Evolutionary conservation across 2,329 filamentous ascomycete species (phyloP).

Genomic region (Alternaria novae-zelandiae): DNA sequence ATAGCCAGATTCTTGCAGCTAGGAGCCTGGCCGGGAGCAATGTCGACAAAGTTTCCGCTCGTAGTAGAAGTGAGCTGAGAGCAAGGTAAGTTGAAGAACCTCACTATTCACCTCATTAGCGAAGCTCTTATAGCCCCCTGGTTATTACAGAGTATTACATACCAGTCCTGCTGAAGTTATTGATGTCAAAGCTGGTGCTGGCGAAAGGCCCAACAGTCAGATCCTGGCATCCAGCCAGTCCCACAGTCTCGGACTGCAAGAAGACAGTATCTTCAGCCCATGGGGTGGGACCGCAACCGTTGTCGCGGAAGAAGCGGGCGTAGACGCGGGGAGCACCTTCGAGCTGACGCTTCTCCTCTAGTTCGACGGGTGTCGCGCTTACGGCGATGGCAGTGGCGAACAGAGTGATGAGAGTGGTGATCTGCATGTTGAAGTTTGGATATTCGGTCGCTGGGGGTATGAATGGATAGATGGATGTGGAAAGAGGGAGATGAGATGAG

Average conservation of each 20-base stretch:
- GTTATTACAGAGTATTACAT: not conserved
- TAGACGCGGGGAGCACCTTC: conserved; percentile 12
- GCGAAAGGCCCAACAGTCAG: conserved; percentile 9
- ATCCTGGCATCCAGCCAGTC: conserved; percentile 11
- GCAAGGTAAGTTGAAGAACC: conserved; percentile 13
- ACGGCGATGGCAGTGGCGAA: conserved; percentile 5
- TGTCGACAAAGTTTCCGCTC: conserved; percentile 11
- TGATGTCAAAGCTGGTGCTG: conserved; percentile 12
- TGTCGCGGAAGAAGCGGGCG: conserved; percentile 15
- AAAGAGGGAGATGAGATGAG: not conserved
- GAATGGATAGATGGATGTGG: not conserved
- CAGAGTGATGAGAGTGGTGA: conserved; percentile 4
- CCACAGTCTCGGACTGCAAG: conserved; percentile 1
- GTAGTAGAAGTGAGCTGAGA: not conserved
- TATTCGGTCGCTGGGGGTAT: not conserved
- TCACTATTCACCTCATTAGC: not conserved
- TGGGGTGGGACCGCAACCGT: conserved; percentile 2
- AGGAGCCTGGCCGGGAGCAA: conserved; percentile 1
- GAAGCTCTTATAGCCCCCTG: not conserved
- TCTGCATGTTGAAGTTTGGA: conserved; percentile 3
- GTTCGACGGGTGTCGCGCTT: conserved; percentile 2
- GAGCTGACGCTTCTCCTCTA: conserved; percentile 3
- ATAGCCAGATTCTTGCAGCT: conserved; percentile 10
- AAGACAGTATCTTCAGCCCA: conserved; percentile 16
- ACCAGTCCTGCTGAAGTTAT: conserved; percentile 9